These are phyloP conservation scores for Candida sithepensis DNA, from an alignment of 805 yeast genomes.

Conservation along the genomic window DNA sequence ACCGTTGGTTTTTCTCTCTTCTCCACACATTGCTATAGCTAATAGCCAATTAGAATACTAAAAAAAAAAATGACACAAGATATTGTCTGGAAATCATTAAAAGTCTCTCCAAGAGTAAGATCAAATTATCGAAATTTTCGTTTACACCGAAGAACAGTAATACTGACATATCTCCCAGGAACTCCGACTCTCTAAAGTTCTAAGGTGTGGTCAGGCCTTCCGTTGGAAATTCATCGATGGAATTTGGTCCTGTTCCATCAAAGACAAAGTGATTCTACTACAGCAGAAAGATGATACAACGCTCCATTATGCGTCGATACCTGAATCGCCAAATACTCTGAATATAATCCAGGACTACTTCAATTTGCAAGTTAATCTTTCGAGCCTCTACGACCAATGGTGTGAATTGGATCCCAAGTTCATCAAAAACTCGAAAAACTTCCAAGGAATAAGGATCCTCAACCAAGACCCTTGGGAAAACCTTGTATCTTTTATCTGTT, in stretches of 20 bases:
- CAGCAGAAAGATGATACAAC: slow-evolving; percentile 54
- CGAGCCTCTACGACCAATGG: slow-evolving; percentile 62
- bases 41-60: too few species aligned
- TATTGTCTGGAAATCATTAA: slow-evolving; percentile 26
- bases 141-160: too few species aligned
- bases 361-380: slow-evolving; percentile 55
- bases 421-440: slow-evolving; percentile 32
- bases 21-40: too few species aligned
- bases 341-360: slow-evolving; percentile 63
- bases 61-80: slow-evolving; percentile 26
- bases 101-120: slow-evolving; percentile 23
- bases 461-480: slow-evolving; percentile 98
- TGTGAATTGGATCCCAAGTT: slow-evolving; percentile 48
- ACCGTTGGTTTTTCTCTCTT: too few species aligned
- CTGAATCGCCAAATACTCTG: slow-evolving; percentile 33
- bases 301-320: slow-evolving; percentile 51
- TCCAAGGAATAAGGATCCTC: slow-evolving; percentile 76
- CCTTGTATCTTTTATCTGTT: slow-evolving; percentile 83
- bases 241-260: slow-evolving; percentile 63
- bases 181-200: slow-evolving; percentile 56
- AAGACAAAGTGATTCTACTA: slow-evolving; percentile 59
- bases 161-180: too few species aligned
- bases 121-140: too few species aligned
- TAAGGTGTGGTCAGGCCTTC: slow-evolving; percentile 85
- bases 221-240: slow-evolving; percentile 64